phyloP scores from a whole-genome alignment of 345 rosid species.

The Arabidopsis suecica region DNA sequence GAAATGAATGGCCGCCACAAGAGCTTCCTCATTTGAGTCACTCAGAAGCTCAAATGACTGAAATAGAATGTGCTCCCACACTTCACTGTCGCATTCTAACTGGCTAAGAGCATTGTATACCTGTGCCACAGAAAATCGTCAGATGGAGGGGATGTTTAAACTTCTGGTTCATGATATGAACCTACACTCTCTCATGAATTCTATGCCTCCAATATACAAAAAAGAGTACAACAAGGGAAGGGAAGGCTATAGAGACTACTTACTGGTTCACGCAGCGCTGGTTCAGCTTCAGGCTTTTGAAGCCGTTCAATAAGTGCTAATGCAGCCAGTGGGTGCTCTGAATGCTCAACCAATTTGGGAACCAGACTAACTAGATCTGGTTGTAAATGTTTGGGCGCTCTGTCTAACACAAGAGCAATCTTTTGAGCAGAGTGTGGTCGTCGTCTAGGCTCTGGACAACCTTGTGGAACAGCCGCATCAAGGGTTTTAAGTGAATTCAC shows the following conservation, averaged over 20 bases:
- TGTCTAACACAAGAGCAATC: constrained; percentile 91
- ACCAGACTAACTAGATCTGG: constrained; percentile 88
- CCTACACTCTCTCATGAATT: constrained; percentile 19
- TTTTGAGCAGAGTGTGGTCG: constrained; percentile 95
- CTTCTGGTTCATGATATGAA: constrained; percentile 18
- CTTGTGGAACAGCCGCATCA: constrained; percentile 94
- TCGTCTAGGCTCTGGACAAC: constrained; percentile 93
- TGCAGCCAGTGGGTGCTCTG: constrained; percentile 96
- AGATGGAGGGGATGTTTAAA: constrained; percentile 18
- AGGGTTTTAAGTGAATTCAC: constrained; percentile 93
- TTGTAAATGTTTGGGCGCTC: constrained; percentile 93
- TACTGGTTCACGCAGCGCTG: constrained; percentile 81
- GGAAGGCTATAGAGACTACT: constrained; percentile 44
- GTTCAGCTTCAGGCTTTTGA: constrained; percentile 87
- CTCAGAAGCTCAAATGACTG: constrained; percentile 75
- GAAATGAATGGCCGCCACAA: constrained; percentile 83
- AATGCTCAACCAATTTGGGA: constrained; percentile 96
- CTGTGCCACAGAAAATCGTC: constrained; percentile 52
- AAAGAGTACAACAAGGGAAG: constrained; percentile 17
- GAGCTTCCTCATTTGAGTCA: constrained; percentile 76
- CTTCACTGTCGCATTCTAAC: constrained; percentile 83
- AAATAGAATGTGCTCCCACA: constrained; percentile 77
- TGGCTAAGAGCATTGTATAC: constrained; percentile 89
- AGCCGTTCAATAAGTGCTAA: constrained; percentile 86
- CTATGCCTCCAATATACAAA: constrained; percentile 23